These are phyloP conservation scores for Cryptococcus floricola DNA, from an alignment of 1,284 basidiomycete genomes.

Conservation along the genomic window DNA sequence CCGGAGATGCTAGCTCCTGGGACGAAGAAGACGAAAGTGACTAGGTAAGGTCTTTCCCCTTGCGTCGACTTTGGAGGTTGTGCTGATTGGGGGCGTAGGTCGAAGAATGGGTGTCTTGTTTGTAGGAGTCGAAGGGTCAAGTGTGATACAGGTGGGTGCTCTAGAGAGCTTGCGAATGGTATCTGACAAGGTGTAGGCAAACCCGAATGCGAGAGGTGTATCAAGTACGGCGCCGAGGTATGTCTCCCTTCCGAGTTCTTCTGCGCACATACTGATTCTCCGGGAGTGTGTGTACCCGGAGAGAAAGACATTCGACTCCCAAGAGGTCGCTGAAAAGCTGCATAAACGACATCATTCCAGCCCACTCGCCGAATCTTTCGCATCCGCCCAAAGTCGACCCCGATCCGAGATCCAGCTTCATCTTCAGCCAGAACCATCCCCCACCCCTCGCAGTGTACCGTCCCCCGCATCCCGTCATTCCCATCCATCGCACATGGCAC, in stretches of 20 bases:
- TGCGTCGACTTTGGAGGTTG: too few species aligned
- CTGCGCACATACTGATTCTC: not conserved
- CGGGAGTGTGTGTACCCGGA: slow-evolving; percentile 36
- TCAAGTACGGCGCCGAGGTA: slow-evolving; percentile 31
- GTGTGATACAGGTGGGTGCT: slow-evolving; percentile 33
- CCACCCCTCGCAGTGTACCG: not conserved
- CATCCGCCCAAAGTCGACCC: not conserved
- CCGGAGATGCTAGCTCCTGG: too few species aligned
- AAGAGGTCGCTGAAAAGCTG: slow-evolving; percentile 22
- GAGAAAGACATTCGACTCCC: slow-evolving; percentile 32
- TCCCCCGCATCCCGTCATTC: not conserved
- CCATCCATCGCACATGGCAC: not conserved
- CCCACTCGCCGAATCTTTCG: slow-evolving; percentile 5
- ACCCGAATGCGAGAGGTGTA: slow-evolving; percentile 24
- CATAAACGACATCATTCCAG: slow-evolving; percentile 17
- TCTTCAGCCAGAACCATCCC: not conserved
- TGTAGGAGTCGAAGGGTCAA: slow-evolving; percentile 38
- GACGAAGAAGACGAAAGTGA: too few species aligned
- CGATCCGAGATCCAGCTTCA: not conserved
- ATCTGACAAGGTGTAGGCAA: slow-evolving; percentile 8
- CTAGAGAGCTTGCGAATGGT: not conserved
- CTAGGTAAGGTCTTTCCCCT: too few species aligned
- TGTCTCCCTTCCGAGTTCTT: not conserved
- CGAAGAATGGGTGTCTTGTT: slow-evolving; percentile 32
- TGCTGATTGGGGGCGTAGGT: not conserved